Evolutionary conservation across 2,329 filamentous ascomycete species (phyloP).

Genomic region (Eurotiales sp.): DNA sequence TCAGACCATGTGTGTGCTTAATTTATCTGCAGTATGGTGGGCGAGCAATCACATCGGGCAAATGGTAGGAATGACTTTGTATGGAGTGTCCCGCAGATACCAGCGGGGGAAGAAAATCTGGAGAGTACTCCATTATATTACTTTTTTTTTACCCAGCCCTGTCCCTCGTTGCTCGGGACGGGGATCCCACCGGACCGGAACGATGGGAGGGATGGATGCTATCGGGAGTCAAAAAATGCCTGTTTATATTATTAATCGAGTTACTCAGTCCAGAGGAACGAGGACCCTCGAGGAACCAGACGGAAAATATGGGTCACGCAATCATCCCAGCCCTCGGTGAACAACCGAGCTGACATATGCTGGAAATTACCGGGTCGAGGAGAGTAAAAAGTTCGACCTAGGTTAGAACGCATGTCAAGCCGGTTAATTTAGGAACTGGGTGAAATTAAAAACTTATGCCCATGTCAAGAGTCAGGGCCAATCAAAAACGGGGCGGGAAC

Average conservation of each 20-base stretch:
- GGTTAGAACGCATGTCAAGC: too few species aligned
- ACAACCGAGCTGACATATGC: too few species aligned
- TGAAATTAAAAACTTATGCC: too few species aligned
- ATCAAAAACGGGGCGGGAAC: neutral
- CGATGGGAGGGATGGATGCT: neutral
- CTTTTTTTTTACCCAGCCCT: neutral
- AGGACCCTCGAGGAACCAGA: neutral
- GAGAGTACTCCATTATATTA: neutral
- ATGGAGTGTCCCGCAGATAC: neutral
- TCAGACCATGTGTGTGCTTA: too few species aligned
- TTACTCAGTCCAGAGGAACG: neutral
- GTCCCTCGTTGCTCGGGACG: neutral
- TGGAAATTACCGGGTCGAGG: too few species aligned
- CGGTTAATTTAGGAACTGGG: neutral
- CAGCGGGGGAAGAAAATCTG: neutral
- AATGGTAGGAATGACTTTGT: neutral
- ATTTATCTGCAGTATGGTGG: too few species aligned
- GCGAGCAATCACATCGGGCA: too few species aligned
- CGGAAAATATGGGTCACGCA: neutral
- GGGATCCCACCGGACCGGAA: neutral
- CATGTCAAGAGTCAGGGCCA: too few species aligned
- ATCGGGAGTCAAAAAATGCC: too few species aligned
- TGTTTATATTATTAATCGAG: neutral
- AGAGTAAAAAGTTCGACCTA: too few species aligned
- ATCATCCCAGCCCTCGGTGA: neutral